These are phyloP conservation scores for Penicillium antarcticum DNA, from an alignment of 495 filamentous ascomycete species.

Conservation along the genomic window DNA sequence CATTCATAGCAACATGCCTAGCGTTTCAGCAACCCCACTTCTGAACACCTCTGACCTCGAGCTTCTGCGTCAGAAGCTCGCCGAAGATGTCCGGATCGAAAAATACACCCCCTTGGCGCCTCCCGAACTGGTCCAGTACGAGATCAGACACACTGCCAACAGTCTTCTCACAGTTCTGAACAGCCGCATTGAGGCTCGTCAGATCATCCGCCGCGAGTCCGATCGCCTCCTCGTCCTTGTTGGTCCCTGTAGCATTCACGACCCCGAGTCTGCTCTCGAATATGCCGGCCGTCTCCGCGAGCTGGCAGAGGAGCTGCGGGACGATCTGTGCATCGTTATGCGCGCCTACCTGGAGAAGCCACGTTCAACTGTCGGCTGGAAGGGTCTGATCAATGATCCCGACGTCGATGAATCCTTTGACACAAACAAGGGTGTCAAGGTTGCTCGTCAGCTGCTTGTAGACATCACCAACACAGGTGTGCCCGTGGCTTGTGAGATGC, in stretches of 20 bases:
- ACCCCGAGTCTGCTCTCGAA: slow-evolving; percentile 77
- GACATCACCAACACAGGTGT: slow-evolving; percentile 78
- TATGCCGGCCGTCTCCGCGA: slow-evolving; percentile 71
- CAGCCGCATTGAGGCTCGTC: slow-evolving; percentile 69
- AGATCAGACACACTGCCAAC: slow-evolving; percentile 10
- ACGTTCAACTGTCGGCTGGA: slow-evolving; percentile 96
- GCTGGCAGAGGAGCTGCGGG: slow-evolving; percentile 67
- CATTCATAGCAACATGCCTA: slow-evolving; percentile 6
- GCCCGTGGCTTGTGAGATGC: slow-evolving; percentile 92
- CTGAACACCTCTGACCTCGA: slow-evolving; percentile 11
- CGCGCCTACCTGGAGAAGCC: slow-evolving; percentile 97
- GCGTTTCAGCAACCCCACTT: slow-evolving; percentile 1
- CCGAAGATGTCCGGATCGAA: slow-evolving; percentile 15
- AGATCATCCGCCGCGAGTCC: slow-evolving; percentile 60
- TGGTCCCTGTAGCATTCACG: slow-evolving; percentile 92
- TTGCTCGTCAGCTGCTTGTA: slow-evolving; percentile 78
- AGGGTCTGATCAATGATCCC: slow-evolving; percentile 94
- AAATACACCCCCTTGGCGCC: slow-evolving; percentile 12
- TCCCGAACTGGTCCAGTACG: slow-evolving; percentile 13
- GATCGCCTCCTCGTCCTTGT: slow-evolving; percentile 89
- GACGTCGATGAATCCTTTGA: slow-evolving; percentile 92
- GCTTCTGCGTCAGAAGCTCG: slow-evolving; percentile 12
- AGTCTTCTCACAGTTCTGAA: slow-evolving; percentile 56
- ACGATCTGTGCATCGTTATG: slow-evolving; percentile 87
- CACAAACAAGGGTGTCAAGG: slow-evolving; percentile 95